Evolutionary conservation across 2,329 filamentous ascomycete species (phyloP).

Genomic region (Paraconiothyrium brasiliense): DNA sequence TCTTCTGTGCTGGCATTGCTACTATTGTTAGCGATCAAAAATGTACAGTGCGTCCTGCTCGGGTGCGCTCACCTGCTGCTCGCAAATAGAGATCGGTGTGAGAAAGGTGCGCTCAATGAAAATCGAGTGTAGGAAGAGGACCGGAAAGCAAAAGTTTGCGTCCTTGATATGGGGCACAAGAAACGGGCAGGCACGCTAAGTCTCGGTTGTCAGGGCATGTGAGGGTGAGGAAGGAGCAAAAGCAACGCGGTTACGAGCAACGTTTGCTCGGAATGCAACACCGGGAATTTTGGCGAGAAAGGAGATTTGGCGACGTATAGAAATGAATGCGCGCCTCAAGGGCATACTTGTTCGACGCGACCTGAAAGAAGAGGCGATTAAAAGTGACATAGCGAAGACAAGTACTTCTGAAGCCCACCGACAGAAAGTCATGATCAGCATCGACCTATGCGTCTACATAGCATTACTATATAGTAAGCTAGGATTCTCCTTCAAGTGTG

Average conservation of each 20-base stretch:
- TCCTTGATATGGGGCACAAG: not conserved
- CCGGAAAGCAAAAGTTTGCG: not conserved
- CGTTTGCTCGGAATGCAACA: not conserved
- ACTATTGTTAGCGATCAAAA: not conserved
- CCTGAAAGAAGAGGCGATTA: not conserved
- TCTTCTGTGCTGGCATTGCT: constrained; percentile 3
- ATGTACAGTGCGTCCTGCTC: not conserved
- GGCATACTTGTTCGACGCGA: not conserved
- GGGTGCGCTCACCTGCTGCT: not conserved
- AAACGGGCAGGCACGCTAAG: not conserved
- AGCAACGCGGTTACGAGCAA: not conserved
- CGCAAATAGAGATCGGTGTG: not conserved
- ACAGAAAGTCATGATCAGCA: not conserved
- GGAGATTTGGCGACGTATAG: not conserved
- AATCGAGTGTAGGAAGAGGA: not conserved
- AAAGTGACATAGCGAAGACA: not conserved
- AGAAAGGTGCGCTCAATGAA: not conserved
- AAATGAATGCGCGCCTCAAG: not conserved
- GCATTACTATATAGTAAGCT: not conserved
- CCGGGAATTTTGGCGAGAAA: not conserved
- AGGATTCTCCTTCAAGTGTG: constrained; percentile 59
- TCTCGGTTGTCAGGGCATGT: not conserved
- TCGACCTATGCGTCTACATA: not conserved
- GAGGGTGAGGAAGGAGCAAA: constrained; percentile 5
- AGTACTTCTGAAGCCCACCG: not conserved